Base-by-base conservation (phyloP, 1,139 yeast species). In the Candida tropicalis region DNA sequence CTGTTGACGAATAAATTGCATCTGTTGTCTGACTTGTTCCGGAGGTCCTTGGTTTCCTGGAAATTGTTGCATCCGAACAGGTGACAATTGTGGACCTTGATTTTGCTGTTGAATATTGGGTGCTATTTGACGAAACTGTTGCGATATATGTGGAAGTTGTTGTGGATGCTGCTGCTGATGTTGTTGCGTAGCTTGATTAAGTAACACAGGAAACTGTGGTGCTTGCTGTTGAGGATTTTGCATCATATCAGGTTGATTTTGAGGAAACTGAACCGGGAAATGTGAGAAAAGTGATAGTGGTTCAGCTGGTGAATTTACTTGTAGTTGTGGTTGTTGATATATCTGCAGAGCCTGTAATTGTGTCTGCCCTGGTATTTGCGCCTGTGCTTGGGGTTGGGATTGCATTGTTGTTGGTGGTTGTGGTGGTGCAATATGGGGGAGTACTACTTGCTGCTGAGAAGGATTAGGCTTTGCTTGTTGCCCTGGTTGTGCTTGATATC, bases 251-350 rank as follows among this genome's bases (percentile, higher is more conserved):
- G 6, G 18, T 6, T 20, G 4, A 20, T 9, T 20, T 6, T 4
- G 4, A 20, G 6, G 23, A 20, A 6, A 4, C 31, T 27, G 31
- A 15, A 13, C 9, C 6, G 31, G 31, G 16, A n/a, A 27, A 12
- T 27, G 31, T 27, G 31, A 12, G 12, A 27, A 27, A 8, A 27
- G 12, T 15, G 13, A n/a, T 12, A 27, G 9, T 9, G 13, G 17
- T 15, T 18, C 16, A 20, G 16, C 9, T 33, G 27, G 18, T 23
- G 37, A 22, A 4, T 8, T 34, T 35, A 17, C 25, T 11, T 17
- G 32, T 27, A 39, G 28, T 24, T 22, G 35, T 11, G 28, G 41
- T 20, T 18, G 50, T 46, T 13, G 53, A 45, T 40, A 47, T 42
- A 38, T 27, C 22, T 41, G 46, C 34, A n/a, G 13, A 26, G 23